Base-by-base conservation (phyloP, 352 stramenopile species). In the Phytophthora sojae region DNA sequence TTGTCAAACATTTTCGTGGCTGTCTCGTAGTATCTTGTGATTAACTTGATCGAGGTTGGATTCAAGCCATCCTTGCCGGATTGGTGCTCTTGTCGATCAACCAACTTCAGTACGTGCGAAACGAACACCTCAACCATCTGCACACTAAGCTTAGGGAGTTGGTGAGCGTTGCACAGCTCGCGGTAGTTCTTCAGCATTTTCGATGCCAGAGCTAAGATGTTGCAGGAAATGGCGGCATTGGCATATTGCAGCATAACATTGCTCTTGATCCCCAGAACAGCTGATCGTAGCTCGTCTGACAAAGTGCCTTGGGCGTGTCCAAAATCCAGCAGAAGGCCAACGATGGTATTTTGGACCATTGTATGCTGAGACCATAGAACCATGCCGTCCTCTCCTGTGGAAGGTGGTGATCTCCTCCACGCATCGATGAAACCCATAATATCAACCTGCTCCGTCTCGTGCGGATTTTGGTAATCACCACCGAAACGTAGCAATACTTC, bases 1-100 rank as follows among this genome's bases (percentile, higher is more conserved):
- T 94, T 96, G 57, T 94, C 86, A 60, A 96, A 96, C 80, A 94
- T 88, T 39, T 90, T 89, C 17, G 83, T 90, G 21, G 88, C 77
- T 1, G 88, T 89, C 42, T 90, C 77, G 53, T 91, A 94, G 64
- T 96, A 96, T 42, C 77, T 65, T 15, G 80, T 80, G 35, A 93
- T 81, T 17, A 83, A 45, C 19, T 71, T 82, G 8, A 90, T 56
- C 0, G 82, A 80, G 17, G 78, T 79, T 7, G 78, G 30, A 14
- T 66, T 72, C 6, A 52, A 47, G 17, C 47, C 57, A 50, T 51
- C 23, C 0, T 57, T 67, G 0, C 68, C 68, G 0, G 64, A 60
- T 61, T 85, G 79, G 45, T 91, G 80, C 7, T 78, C 54, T 67
- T 93, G 85, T 0, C 83, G 80, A 63, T 90, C 82, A 12, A 89